Conservation (phyloP, 805 yeast genomes). For the Hanseniaspora thailandica region DNA sequence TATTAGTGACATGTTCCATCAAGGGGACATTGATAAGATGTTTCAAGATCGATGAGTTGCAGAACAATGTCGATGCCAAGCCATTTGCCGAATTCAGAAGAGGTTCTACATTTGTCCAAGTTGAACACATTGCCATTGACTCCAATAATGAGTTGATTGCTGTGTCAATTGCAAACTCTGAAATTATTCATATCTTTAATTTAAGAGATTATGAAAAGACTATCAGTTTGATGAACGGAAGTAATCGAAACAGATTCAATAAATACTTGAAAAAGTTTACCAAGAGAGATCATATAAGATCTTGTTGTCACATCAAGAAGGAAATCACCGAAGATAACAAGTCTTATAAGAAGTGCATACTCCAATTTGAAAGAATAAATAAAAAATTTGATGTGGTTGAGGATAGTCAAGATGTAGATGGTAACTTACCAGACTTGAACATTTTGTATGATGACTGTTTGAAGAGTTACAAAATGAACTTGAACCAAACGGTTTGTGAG, state of each 20-base stretch:
- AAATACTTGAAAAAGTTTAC: conserved; percentile 12
- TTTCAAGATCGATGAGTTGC: conserved; percentile 43
- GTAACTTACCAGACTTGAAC: not conserved
- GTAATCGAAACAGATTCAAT: not conserved
- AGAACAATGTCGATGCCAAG: conserved; percentile 15
- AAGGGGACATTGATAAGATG: conserved; percentile 63
- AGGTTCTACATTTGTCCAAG: conserved; percentile 62
- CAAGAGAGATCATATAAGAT: conserved; percentile 10
- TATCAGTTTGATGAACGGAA: not conserved
- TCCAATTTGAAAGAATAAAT: conserved; percentile 11
- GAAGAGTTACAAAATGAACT: not conserved
- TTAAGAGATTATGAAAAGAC: conserved; percentile 35
- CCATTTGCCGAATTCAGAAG: conserved; percentile 48
- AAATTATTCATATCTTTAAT: conserved; percentile 78
- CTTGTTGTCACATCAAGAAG: conserved; percentile 8
- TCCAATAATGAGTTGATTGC: conserved; percentile 50
- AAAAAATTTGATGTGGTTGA: conserved; percentile 3
- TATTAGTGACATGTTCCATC: conserved; percentile 55
- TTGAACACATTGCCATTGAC: conserved; percentile 59
- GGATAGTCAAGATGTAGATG: not conserved
- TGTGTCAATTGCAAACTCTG: conserved; percentile 67
- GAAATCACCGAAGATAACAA: not conserved
- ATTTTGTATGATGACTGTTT: not conserved
- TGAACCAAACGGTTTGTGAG: not conserved
- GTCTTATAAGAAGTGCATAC: not conserved